phyloP scores from a whole-genome alignment of 2,329 filamentous ascomycete species.

The Sporothrix variecibatus region DNA sequence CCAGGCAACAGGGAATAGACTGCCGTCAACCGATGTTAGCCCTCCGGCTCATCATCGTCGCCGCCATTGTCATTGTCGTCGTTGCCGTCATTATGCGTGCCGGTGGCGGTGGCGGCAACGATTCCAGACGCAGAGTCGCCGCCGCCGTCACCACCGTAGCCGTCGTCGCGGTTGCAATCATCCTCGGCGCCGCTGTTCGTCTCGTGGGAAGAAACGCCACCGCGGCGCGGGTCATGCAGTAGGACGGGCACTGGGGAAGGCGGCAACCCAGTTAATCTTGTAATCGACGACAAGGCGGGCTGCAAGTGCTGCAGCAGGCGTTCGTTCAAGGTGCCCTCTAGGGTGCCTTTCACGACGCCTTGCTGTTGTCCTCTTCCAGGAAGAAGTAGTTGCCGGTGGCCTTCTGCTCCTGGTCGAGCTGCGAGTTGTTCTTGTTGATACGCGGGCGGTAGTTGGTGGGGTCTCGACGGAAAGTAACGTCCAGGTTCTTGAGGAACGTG shows the following conservation, averaged over 20 bases:
- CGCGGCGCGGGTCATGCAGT: slow-evolving; percentile 25
- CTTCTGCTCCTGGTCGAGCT: slow-evolving; percentile 98
- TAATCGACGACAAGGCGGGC: neutral
- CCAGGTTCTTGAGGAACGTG: slow-evolving; percentile 90
- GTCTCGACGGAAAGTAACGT: slow-evolving; percentile 98
- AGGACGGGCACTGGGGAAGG: neutral
- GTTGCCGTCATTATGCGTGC: neutral
- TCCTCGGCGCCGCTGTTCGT: slow-evolving; percentile 37
- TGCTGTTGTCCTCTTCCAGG: slow-evolving; percentile 72
- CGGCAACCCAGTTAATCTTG: neutral
- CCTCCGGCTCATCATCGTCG: slow-evolving; percentile 68
- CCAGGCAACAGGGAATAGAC: slow-evolving; percentile 68
- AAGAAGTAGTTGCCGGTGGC: slow-evolving; percentile 94
- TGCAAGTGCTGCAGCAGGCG: neutral
- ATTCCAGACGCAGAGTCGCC: neutral
- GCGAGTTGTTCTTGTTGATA: slow-evolving; percentile 96
- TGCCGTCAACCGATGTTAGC: slow-evolving; percentile 58
- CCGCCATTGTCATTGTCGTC: slow-evolving; percentile 46
- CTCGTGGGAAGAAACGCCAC: slow-evolving; percentile 5
- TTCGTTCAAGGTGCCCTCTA: slow-evolving; percentile 42
- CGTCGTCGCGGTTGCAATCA: slow-evolving; percentile 28
- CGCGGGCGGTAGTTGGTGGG: slow-evolving; percentile 93
- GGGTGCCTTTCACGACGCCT: slow-evolving; percentile 63
- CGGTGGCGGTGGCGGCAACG: neutral
- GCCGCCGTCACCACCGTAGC: neutral